Evolutionary conservation across 805 yeast species (phyloP), one percentile per base, ranked within the genome.

Genomic region (Wilhelminamyces savonicus): DNA sequence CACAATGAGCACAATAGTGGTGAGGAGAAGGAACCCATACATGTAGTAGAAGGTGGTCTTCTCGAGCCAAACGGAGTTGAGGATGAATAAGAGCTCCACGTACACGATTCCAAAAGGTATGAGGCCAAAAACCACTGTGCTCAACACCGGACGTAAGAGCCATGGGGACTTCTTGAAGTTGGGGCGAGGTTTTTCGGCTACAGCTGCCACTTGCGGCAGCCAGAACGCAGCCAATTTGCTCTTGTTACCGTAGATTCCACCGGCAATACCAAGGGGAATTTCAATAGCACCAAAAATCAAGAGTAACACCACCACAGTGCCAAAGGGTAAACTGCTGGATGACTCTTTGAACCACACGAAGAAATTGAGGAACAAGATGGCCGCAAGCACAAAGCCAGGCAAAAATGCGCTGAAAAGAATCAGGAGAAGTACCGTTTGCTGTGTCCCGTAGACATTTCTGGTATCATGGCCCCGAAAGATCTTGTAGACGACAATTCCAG

Each of bases 91-190:
- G 35, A 86, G 59, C 48, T 86, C 95, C 32, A 82, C 86, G 48
- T 79, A 80, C n/a, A 83, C 77, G 9, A 85, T 76, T 12, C 80
- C 77, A 48, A 84, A 86, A 21, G 95, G 94, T 28, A 82, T 67
- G 13, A 78, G 28, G 3, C 95, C 95, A 43, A 81, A 78, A 0
- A 71, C 59, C 1, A 69, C 38, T 7, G 66, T 54, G 35, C 59
- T 53, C 9, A 43, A 28, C 24, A 54, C 12, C 3, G 58, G 53
- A 25, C 37, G 40, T 14, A 50, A 28, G 11, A 57, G 22, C 41
- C 54, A 47, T 6, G 52, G 32, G 19, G 38, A 29, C 19, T 6
- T 6, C 19, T 17, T 17, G 19, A 7, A 17, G 8, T 7, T 17
- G 19, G 19, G 19, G 8, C 8, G 6, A 6, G 6, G 8, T 17